These are phyloP conservation scores for Sequoiadendron giganteum DNA, from an alignment of 75 land plant species.

Conservation along the genomic window DNA sequence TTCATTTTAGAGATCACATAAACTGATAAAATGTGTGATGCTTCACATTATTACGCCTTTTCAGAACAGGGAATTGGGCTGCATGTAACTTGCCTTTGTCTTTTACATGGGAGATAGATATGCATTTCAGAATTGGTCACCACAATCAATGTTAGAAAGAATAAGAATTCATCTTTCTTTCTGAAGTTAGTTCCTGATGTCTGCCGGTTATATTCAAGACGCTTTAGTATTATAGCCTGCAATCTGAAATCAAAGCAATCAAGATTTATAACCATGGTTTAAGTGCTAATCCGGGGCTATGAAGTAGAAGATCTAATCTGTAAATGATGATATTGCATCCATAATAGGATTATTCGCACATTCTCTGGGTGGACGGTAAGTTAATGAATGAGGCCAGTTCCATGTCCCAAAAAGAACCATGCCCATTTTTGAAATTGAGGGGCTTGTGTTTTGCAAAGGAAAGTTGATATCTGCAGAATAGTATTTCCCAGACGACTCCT, in stretches of 20 bases:
- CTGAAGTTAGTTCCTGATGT: background rate
- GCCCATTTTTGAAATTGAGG: slow-evolving; percentile 2
- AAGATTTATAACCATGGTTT: too few species aligned
- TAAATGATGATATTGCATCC: slow-evolving; percentile 1
- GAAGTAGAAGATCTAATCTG: background rate
- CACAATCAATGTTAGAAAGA: background rate
- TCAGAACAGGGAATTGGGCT: background rate
- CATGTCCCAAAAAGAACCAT: slow-evolving; percentile 2
- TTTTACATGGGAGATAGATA: background rate
- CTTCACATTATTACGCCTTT: background rate
- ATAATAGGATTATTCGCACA: slow-evolving; percentile 1
- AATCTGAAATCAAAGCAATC: background rate
- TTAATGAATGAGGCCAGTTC: slow-evolving; percentile 7
- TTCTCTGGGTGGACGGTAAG: background rate
- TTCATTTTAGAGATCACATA: background rate
- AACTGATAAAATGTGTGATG: background rate
- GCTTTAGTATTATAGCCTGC: background rate
- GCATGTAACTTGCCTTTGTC: background rate
- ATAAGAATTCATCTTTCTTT: background rate
- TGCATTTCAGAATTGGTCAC: background rate
- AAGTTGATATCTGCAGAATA: background rate
- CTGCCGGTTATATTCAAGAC: background rate
- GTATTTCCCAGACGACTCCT: background rate
- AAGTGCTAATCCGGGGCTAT: background rate
- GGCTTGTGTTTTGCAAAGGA: background rate